A percentile compares a stretch with the other conserved stretches of the same genome.
Conservation (phyloP, 2,329 filamentous ascomycete species). For the Botrytis squamosa region DNA sequence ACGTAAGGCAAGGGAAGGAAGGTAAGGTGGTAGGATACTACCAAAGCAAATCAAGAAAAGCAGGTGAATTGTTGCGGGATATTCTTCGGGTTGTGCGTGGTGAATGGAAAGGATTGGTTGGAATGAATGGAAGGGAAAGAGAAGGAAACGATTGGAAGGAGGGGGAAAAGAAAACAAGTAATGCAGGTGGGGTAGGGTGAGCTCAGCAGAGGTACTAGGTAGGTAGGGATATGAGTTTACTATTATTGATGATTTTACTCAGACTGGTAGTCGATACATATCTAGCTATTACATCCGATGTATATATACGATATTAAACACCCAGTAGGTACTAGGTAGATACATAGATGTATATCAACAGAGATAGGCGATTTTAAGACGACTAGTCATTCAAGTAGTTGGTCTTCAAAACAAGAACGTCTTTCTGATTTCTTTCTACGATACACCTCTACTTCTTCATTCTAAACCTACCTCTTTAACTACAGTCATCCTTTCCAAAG, state of each 20-base stretch:
- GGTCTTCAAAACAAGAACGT: background rate
- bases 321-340: too few species aligned
- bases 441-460: background rate
- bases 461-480: background rate
- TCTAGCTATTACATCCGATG: too few species aligned
- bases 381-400: background rate
- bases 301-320: too few species aligned
- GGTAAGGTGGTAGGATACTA: background rate
- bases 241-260: too few species aligned
- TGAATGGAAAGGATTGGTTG: background rate
- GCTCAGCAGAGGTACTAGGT: background rate
- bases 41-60: background rate
- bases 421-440: background rate
- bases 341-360: background rate
- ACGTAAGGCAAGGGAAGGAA: background rate
- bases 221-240: background rate
- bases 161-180: background rate
- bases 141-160: constrained; percentile 17
- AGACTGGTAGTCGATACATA: too few species aligned
- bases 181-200: constrained; percentile 4
- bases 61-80: background rate
- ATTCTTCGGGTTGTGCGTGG: background rate
- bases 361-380: background rate
- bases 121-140: constrained; percentile 2
- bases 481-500: background rate